Evolutionary conservation across 345 rosid genomes (phyloP).

Genomic region (Hibiscus tridactylites): DNA sequence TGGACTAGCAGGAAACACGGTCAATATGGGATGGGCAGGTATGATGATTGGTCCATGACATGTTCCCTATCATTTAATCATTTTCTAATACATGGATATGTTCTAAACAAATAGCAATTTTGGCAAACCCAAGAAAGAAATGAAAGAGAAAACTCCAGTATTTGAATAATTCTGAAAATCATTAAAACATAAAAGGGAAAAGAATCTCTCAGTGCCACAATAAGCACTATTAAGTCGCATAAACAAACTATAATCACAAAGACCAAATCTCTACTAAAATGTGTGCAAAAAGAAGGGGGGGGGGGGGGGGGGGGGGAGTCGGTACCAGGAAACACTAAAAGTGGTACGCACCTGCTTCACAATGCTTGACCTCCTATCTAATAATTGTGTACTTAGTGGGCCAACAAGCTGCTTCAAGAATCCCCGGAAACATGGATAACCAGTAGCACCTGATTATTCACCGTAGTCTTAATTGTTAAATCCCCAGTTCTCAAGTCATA

Average conservation of each 20-base stretch:
- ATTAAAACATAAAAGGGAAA: background rate
- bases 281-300: background rate
- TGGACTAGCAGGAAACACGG: background rate
- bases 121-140: background rate
- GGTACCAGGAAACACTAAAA: background rate
- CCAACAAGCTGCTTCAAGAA: conserved; percentile 89
- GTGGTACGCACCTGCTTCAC: conserved; percentile 73
- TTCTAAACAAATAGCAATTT: background rate
- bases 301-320: no score
- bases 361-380: conserved; percentile 91
- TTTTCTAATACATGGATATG: background rate
- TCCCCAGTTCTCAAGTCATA: background rate
- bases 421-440: conserved; percentile 78
- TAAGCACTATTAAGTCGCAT: background rate
- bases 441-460: conserved; percentile 62
- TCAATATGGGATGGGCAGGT: background rate
- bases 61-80: background rate
- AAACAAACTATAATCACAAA: background rate
- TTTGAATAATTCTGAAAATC: background rate
- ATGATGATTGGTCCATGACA: conserved; percentile 1
- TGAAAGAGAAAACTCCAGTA: background rate
- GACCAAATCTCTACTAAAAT: background rate
- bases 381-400: conserved; percentile 73
- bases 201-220: background rate
- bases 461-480: background rate